These are phyloP conservation scores for Ceriops tagal DNA, from an alignment of 345 rosid genomes.

Conservation along the genomic window DNA sequence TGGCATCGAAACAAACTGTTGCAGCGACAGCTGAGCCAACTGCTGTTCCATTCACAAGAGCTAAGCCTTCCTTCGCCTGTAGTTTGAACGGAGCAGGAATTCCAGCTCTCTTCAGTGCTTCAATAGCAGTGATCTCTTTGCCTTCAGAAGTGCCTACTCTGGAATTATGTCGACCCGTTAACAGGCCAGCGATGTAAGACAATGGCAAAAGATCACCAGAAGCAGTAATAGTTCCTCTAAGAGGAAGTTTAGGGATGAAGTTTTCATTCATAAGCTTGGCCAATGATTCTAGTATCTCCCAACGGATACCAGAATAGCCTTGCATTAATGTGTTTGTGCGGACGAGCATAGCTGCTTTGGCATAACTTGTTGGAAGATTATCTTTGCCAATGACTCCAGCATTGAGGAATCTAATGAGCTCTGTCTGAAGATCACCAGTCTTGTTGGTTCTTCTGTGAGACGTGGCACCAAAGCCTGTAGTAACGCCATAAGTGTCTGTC, in stretches of 20 bases:
- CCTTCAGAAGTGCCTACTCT: slow-evolving; percentile 38
- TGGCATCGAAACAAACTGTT: slow-evolving; percentile 50
- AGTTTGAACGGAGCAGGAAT: slow-evolving; percentile 38
- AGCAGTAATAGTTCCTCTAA: slow-evolving; percentile 51
- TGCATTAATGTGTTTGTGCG: slow-evolving; percentile 43
- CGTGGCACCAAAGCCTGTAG: slow-evolving; percentile 48
- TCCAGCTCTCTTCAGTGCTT: slow-evolving; percentile 44
- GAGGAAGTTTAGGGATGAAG: slow-evolving; percentile 45
- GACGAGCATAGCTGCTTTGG: slow-evolving; percentile 50
- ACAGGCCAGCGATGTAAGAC: slow-evolving; percentile 49
- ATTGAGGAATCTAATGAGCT: slow-evolving; percentile 50
- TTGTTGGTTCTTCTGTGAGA: slow-evolving; percentile 41
- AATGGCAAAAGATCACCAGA: slow-evolving; percentile 51
- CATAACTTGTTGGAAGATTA: slow-evolving; percentile 28
- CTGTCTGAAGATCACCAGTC: slow-evolving; percentile 35
- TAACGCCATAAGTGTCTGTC: slow-evolving; percentile 46
- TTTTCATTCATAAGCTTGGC: slow-evolving; percentile 37
- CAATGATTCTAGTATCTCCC: slow-evolving; percentile 43
- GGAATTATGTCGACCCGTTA: slow-evolving; percentile 45
- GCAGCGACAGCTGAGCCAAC: slow-evolving; percentile 57
- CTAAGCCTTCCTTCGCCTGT: slow-evolving; percentile 53
- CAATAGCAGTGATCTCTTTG: slow-evolving; percentile 23
- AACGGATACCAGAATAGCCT: slow-evolving; percentile 52
- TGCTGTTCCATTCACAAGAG: slow-evolving; percentile 50
- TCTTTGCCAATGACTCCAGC: slow-evolving; percentile 45